These are phyloP conservation scores for Rhizopogon roseolus DNA, from an alignment of 768 basidiomycete genomes.

Conservation along the genomic window DNA sequence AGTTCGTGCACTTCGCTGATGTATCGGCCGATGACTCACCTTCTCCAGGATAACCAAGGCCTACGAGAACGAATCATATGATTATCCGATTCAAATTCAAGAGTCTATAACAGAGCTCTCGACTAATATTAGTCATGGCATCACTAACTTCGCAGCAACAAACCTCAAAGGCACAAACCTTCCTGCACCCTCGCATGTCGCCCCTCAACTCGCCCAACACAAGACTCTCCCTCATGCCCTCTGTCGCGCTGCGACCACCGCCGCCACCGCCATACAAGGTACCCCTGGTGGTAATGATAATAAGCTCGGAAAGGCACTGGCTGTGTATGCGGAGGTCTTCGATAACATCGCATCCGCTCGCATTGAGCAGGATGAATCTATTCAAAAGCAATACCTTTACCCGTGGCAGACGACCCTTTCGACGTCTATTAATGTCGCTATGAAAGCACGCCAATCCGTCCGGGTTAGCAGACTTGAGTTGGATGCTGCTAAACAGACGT, in stretches of 20 bases:
- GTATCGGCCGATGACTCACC: background rate
- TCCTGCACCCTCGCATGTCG: conserved; percentile 59
- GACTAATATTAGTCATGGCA: conserved; percentile 62
- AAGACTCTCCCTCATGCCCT: conserved; percentile 98
- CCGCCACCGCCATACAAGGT: conserved; percentile 41
- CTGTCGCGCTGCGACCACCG: conserved; percentile 69
- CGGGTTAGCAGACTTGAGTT: conserved; percentile 78
- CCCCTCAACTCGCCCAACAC: conserved; percentile 60
- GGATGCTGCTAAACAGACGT: conserved; percentile 88
- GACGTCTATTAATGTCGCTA: conserved; percentile 79
- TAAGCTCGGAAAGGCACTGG: conserved; percentile 73
- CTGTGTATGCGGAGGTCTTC: conserved; percentile 76
- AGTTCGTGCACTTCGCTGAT: conserved; percentile 34
- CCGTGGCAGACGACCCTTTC: conserved; percentile 89
- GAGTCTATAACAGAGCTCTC: conserved; percentile 75
- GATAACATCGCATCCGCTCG: conserved; percentile 80
- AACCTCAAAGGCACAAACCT: conserved; percentile 89
- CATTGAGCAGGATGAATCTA: conserved; percentile 71
- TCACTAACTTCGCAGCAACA: conserved; percentile 81
- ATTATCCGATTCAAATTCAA: conserved; percentile 87
- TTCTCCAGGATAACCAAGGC: conserved; percentile 72
- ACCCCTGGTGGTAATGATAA: conserved; percentile 50
- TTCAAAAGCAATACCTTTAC: conserved; percentile 62
- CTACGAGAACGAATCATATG: conserved; percentile 83
- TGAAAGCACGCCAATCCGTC: conserved; percentile 89